Percentiles rank a stretch among this genome's conserved stretches.
Evolutionary conservation across 768 basidiomycete species (phyloP).

Genomic region (Mrakia hoshinonis): DNA sequence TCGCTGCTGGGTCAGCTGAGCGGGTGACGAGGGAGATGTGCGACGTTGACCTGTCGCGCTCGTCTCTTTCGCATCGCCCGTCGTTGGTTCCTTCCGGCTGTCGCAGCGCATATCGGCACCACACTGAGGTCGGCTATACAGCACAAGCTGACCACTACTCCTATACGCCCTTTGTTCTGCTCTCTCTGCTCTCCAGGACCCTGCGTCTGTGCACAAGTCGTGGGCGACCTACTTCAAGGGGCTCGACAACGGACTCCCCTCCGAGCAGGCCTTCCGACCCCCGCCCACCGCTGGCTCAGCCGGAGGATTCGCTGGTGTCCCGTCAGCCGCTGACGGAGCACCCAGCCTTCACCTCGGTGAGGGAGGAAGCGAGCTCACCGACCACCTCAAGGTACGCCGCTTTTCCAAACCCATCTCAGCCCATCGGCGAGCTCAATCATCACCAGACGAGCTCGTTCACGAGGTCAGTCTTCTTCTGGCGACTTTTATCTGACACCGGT

Average conservation of each 20-base stretch:
- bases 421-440: neutral
- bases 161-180: neutral
- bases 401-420: neutral
- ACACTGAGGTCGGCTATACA: neutral
- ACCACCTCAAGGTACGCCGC: constrained; percentile 88
- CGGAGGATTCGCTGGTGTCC: constrained; percentile 44
- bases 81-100: no score
- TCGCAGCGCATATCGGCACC: neutral
- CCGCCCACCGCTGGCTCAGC: constrained; percentile 53
- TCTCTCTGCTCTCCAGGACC: constrained; percentile 53
- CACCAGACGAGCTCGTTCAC: neutral
- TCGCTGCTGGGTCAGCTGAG: no score
- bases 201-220: constrained; percentile 80
- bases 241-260: constrained; percentile 71
- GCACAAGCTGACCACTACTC: neutral
- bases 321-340: constrained; percentile 60
- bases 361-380: constrained; percentile 71
- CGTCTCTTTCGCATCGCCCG: no score
- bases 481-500: neutral
- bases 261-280: constrained; percentile 65
- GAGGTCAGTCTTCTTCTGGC: neutral
- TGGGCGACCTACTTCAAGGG: constrained; percentile 94
- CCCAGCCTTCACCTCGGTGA: constrained; percentile 49
- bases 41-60: no score
- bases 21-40: no score